These are phyloP conservation scores for Aspergillus sp. DNA, from an alignment of 2,329 filamentous ascomycete species.

Conservation along the genomic window DNA sequence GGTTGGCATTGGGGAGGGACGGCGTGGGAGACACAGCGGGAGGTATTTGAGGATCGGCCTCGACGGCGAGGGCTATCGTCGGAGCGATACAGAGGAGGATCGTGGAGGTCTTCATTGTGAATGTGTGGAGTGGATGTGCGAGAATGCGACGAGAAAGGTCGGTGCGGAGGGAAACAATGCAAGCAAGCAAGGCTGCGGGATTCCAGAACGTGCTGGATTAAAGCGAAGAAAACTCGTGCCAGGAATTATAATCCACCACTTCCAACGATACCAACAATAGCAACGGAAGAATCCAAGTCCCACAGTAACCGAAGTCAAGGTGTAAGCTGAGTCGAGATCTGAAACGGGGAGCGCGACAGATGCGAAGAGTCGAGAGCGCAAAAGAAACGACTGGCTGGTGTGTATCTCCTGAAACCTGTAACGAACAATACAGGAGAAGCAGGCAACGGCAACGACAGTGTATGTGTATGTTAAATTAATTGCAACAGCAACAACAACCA, in stretches of 20 bases:
- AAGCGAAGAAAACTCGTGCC: not conserved
- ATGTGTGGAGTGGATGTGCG: not conserved
- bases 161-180: not conserved
- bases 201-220: not conserved
- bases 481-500: not conserved
- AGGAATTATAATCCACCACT: not conserved
- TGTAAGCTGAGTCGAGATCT: not conserved
- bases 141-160: slow-evolving; percentile 1
- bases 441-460: slow-evolving; percentile 3
- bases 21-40: slow-evolving; percentile 29
- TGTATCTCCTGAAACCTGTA: slow-evolving; percentile 8
- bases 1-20: slow-evolving; percentile 21
- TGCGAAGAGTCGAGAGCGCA: not conserved
- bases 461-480: not conserved
- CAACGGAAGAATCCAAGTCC: not conserved
- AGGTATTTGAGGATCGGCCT: slow-evolving; percentile 26
- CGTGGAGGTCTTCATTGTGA: slow-evolving; percentile 23
- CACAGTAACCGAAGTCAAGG: not conserved
- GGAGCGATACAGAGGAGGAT: slow-evolving; percentile 24
- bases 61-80: slow-evolving; percentile 25
- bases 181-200: not conserved
- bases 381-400: not conserved
- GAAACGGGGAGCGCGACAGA: not conserved
- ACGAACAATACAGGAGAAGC: not conserved
- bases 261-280: not conserved